Base-by-base conservation (phyloP, 2,329 filamentous ascomycete species). In the Fusarium mundagurra region DNA sequence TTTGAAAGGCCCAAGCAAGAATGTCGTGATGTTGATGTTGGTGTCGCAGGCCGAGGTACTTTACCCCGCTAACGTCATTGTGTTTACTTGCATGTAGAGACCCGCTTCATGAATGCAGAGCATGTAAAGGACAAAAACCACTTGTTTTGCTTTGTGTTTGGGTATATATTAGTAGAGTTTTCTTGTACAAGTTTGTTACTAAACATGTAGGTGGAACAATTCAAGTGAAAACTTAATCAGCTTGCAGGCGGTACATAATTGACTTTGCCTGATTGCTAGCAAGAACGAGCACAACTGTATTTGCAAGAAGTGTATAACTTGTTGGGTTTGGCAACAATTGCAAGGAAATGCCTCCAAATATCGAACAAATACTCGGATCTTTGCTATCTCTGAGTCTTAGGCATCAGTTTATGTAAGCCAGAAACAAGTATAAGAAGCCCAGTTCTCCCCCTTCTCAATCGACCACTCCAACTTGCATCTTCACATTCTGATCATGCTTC, bases 21-120 rank as follows among this genome's bases (percentile, higher is more conserved):
- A 60, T 60, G 43, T 60, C 24, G 24, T 60, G 43, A 51, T 60
- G 33, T 31, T 38, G 41, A 24, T 29, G 6, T 31, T 59, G 41
- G 33, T 59, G 57, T 22, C 18, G 5, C 8, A 59, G 20, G 2
- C 55, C 55, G 33, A 59, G 31, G 55, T 59, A 59, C 55, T 17
- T 27, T 59, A 50, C 55, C 55, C 55, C 55, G 55, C 55, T 59
- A 59, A 59, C 55, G 55, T 55, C 34, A 55, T 55, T 55, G 51
- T 41, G 51, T 55, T 55, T 55, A 41, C 20, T 55, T 29, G 51
- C 51, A 55, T 55, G 51, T 14, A 31, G 1, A 41, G 51, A 54
- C 50, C 50, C 50, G 24, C 33, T 38, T 54, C 14, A 18, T 10
- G 33, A 39, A 38, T 39, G 20, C 20, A n/a, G 33, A 29, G 20